Conservation (phyloP, 129 eudicot species). For the Pseudognaphalium luteoalbum region DNA sequence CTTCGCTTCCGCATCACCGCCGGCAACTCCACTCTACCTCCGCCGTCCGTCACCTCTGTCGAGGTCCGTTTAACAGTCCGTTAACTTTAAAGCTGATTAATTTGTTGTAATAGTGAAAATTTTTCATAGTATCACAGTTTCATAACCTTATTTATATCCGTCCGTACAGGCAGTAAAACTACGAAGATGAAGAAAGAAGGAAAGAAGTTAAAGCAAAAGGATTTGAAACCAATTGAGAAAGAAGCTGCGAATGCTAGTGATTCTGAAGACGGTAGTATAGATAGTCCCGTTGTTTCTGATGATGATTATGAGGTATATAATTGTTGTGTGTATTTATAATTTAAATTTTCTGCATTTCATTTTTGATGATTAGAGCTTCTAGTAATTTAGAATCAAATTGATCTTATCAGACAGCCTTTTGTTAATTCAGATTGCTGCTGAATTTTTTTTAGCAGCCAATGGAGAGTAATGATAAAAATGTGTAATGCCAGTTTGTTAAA, state of each 20-base stretch:
- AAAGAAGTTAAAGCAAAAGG: conserved; percentile 27
- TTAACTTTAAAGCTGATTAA: background rate
- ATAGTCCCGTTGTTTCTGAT: conserved; percentile 50
- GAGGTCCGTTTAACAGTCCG: background rate
- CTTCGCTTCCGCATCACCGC: background rate
- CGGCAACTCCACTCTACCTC: conserved; percentile 3
- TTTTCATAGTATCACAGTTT: background rate
- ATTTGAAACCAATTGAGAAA: conserved; percentile 26
- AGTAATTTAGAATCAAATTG: background rate
- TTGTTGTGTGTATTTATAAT: background rate
- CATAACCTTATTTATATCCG: background rate
- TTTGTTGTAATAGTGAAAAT: background rate
- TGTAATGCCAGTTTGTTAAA: background rate
- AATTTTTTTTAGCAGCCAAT: background rate
- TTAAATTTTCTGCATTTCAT: background rate
- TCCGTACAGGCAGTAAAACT: conserved; percentile 7
- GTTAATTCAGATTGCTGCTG: background rate
- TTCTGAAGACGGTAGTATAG: conserved; percentile 31
- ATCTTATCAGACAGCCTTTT: background rate
- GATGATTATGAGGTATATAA: conserved; percentile 29
- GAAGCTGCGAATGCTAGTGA: conserved; percentile 12
- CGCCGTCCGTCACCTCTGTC: background rate
- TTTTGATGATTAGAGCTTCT: background rate
- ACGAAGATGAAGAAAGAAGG: conserved; percentile 24
- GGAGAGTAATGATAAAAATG: background rate